Evolutionary conservation across 257 asterid species (phyloP), one percentile per base, ranked within the genome.

Genomic region (Handroanthus guayacan): DNA sequence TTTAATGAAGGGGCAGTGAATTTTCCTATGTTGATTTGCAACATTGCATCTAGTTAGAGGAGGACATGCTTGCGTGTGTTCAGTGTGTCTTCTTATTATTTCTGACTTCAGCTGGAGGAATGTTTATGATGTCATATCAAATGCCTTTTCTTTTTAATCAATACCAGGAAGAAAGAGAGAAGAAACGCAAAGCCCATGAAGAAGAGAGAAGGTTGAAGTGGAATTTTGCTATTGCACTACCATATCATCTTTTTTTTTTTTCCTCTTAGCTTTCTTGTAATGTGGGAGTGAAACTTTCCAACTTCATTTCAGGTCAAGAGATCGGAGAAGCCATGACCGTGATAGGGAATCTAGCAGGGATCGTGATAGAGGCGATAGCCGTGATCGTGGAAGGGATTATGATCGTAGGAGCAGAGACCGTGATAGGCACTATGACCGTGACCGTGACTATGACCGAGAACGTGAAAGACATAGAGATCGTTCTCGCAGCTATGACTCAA

Each of bases 101-200:
- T 79, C 17, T 43, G 43, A 68, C 75, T 45, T 38, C 68, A 52
- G n/a, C 58, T 37, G 69, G 71, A 52, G 25, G 71, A 70, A 50
- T 36, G 38, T 58, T 68, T 12, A 48, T 70, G 16, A 55, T 67
- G 71, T 36, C 9, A 9, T 45, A 43, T 52, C 50, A 45, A 39
- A 41, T 67, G 45, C 52, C 45, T 74, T 62, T 77, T 80, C 8
- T 45, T 10, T 79, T 68, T 78, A 52, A 18, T 84, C 75, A 74
- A 79, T 83, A 34, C 73, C 94, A 95, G 99, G 99, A 92, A 81
- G 97, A 87, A 81, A 85, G 86, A 84, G 89, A 87, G 83, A 80
- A 84, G 89, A 95, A 93, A 75, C 89, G 85, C 34, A 95, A 85
- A 84, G 96, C 90, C 67, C 6, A 31, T 68, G 98, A 94, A 88